phyloP scores from a whole-genome alignment of 768 basidiomycete species.

The Trichaptum fuscoviolaceum region DNA sequence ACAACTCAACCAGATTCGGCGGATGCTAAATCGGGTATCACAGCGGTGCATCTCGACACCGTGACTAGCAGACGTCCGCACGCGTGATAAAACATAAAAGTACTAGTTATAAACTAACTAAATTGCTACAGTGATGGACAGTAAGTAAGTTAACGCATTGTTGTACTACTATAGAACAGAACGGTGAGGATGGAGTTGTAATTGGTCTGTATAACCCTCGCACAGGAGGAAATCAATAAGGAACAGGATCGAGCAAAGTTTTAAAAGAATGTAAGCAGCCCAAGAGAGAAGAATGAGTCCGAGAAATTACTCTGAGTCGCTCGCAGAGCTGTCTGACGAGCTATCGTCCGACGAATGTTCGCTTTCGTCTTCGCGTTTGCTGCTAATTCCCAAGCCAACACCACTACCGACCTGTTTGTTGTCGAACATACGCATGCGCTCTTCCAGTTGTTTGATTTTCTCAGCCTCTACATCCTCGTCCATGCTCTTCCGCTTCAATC shows the following conservation, averaged over 20 bases:
- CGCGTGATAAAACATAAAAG: neutral
- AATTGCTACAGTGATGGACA: neutral
- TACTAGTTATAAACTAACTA: conserved; percentile 1
- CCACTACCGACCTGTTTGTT: conserved; percentile 34
- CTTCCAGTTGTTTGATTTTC: conserved; percentile 89
- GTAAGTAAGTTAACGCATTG: neutral
- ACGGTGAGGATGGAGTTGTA: neutral
- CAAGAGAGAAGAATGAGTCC: neutral
- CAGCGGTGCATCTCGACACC: too few relatives aligned
- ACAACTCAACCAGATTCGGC: neutral
- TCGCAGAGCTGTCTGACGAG: conserved; percentile 75
- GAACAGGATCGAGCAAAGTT: conserved; percentile 1
- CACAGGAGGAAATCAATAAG: conserved; percentile 2
- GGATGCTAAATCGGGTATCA: neutral
- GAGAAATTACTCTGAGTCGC: conserved; percentile 66
- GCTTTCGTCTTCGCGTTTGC: conserved; percentile 45
- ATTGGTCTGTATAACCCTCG: neutral
- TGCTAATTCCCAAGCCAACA: conserved; percentile 27
- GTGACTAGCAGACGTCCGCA: too few relatives aligned
- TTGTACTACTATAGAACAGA: conserved; percentile 1
- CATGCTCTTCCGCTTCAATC: conserved; percentile 92
- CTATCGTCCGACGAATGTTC: conserved; percentile 79
- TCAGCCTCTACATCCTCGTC: conserved; percentile 95
- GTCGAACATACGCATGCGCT: conserved; percentile 81
- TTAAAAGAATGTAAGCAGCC: neutral